Evolutionary conservation across 2,329 filamentous ascomycete species (phyloP).

Genomic region (Oidium heveae): DNA sequence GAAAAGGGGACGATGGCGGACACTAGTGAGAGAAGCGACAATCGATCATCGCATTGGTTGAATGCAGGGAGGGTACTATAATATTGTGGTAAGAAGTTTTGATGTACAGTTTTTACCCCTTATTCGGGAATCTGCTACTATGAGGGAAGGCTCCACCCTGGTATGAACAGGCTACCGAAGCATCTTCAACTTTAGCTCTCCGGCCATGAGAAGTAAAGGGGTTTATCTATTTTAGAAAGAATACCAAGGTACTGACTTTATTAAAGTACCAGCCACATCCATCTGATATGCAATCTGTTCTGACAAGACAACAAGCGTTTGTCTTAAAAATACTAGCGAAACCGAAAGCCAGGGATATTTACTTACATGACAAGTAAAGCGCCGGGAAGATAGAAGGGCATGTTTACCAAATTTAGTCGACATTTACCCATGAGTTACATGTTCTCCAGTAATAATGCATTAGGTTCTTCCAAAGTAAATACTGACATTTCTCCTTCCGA

Average conservation of each 20-base stretch:
- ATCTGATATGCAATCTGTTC: no score
- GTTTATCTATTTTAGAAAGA: neutral
- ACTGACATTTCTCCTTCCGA: no score
- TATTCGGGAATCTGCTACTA: neutral
- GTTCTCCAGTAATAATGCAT: no score
- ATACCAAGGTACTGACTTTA: neutral
- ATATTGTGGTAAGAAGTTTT: neutral
- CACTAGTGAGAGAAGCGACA: neutral
- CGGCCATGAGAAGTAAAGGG: neutral
- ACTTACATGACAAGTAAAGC: no score
- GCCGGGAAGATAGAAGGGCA: no score
- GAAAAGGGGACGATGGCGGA: neutral
- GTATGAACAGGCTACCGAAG: neutral
- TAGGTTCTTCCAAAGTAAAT: no score
- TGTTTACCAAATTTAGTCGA: no score
- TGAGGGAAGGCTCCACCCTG: neutral
- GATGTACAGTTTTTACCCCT: neutral
- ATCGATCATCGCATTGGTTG: neutral
- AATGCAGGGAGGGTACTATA: neutral
- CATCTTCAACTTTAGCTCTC: neutral
- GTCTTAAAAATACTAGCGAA: no score
- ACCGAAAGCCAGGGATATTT: no score
- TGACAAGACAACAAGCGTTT: no score
- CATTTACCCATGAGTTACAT: no score
- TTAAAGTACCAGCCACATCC: neutral